Evolutionary conservation across 2,329 filamentous ascomycete genomes (phyloP), one percentile per base, ranked within the genome.

Genomic region (Fusarium scirpi): DNA sequence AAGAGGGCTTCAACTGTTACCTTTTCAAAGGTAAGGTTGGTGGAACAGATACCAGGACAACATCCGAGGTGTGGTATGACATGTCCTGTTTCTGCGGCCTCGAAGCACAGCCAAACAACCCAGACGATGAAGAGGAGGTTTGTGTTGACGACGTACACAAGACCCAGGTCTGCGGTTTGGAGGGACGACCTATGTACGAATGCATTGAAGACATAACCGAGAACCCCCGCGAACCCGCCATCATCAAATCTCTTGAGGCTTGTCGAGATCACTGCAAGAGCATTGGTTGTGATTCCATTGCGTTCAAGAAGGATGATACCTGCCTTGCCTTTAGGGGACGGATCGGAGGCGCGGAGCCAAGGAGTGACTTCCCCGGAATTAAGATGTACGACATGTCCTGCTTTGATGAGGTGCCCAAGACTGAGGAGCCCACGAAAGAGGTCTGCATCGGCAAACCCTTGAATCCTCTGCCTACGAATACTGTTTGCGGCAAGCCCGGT

Each of bases 211-310:
- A 32, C 1, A 15, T 32, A 9, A 8, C 30, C 1, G 30, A 32
- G 15, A 8, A 32, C 30, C 1, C 15, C 15, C 1, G 0, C 30
- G 15, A 32, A 2, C 30, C 30, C 8, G 30, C 1, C 1, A 1
- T 15, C 0, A 32, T 8, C 15, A 10, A 18, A 2, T 34, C 32
- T 10, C 32, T 34, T 0, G 32, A 34, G 1, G 32, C 32, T 0
- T 34, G 32, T 18, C 2, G 2, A 6, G 32, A 1, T 6, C 8
- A 10, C 32, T 34, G 32, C 32, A 34, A 34, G 8, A 34, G 15
- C 8, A 1, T 32, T 32, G 30, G 30, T 4, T 32, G 30, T 1
- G 30, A 32, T 9, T 32, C 30, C 0, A 4, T 32, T 32, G 30
- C 30, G 0, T 32, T 32, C 30, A 32, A 32, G 4, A 32, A 32